phyloP scores from a whole-genome alignment of 805 yeast genomes.

The Sugiyamaella mastotermitis region DNA sequence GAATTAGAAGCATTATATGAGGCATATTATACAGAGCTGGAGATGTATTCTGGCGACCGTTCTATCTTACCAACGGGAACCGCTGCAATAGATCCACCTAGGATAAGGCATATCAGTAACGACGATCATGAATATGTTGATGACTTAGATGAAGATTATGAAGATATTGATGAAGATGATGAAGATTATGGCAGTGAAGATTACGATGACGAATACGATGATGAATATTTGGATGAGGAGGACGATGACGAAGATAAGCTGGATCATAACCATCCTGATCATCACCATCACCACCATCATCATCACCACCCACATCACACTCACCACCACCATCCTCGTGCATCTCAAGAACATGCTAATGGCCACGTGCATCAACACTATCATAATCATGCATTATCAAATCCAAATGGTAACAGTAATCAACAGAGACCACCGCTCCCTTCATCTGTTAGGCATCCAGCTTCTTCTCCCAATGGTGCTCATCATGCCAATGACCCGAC shows the following conservation, averaged over 20 bases:
- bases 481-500: too few relatives aligned
- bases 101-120: background rate
- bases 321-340: constrained; percentile 2
- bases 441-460: too few relatives aligned
- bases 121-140: constrained; percentile 7
- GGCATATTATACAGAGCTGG: constrained; percentile 52
- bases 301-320: constrained; percentile 11
- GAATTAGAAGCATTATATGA: constrained; percentile 72
- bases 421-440: constrained; percentile 11
- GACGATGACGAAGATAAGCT: constrained; percentile 11
- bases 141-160: constrained; percentile 9
- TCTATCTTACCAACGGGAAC: too few relatives aligned
- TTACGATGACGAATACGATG: constrained; percentile 10
- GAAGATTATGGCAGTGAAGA: constrained; percentile 7
- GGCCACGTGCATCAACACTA: background rate
- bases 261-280: constrained; percentile 9
- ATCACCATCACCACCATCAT: constrained; percentile 9
- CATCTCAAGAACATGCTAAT: background rate
- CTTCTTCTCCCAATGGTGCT: too few relatives aligned
- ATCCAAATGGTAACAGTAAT: constrained; percentile 8
- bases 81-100: too few relatives aligned
- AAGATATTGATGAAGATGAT: constrained; percentile 5
- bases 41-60: constrained; percentile 16
- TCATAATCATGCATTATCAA: constrained; percentile 9
- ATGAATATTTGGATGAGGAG: constrained; percentile 8